A percentile compares a stretch with the other conserved stretches of the same genome.
Evolutionary conservation across 2,329 filamentous ascomycete genomes (phyloP).

Genomic region (Colletotrichum sp.): DNA sequence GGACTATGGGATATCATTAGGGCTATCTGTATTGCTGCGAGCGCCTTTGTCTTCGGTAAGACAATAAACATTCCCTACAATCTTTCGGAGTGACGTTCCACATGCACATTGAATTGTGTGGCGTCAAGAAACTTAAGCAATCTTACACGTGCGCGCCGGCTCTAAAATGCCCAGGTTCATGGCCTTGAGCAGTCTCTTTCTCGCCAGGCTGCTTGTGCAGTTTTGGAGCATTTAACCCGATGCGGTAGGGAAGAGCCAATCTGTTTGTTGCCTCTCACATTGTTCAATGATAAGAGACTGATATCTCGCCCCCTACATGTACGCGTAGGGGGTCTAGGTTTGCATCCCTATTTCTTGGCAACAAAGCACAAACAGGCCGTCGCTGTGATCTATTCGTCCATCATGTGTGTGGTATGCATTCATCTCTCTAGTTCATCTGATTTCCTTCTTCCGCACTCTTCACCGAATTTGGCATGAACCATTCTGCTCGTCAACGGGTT

Average conservation of each 20-base stretch:
- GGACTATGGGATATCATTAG: background rate
- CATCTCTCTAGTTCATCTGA: background rate
- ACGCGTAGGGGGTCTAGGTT: no score
- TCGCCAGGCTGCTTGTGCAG: no score
- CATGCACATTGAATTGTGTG: background rate
- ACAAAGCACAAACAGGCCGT: no score
- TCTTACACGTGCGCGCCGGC: background rate
- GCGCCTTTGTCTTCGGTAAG: background rate
- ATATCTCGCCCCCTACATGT: no score
- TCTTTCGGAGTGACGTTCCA: background rate
- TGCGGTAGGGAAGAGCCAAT: no score
- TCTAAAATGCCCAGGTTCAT: background rate
- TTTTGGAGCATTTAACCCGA: no score
- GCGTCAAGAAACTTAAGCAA: background rate
- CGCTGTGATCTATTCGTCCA: no score
- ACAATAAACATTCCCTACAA: background rate
- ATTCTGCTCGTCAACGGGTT: background rate
- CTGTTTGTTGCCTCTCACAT: no score
- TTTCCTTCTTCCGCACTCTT: conserved; percentile 16
- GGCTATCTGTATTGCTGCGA: background rate
- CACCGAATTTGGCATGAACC: background rate
- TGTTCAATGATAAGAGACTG: no score
- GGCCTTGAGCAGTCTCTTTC: background rate
- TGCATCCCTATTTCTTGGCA: no score
- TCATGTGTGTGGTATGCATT: no score